Percentiles rank a stretch among this genome's conserved stretches.
Evolutionary conservation across 2,329 filamentous ascomycete species (phyloP).

Genomic region (Fusarium sp.): DNA sequence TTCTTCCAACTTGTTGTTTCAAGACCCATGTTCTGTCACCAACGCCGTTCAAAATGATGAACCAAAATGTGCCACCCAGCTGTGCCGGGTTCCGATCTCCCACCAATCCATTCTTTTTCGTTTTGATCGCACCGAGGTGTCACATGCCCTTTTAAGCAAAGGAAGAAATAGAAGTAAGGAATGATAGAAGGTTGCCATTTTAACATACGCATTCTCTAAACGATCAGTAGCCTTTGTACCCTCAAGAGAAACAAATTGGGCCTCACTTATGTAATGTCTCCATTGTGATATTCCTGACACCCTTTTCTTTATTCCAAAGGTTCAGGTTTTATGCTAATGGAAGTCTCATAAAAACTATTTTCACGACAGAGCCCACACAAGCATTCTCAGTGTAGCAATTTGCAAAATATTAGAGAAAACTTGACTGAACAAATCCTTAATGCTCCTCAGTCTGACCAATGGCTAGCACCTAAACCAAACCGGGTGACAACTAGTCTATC

Average conservation of each 20-base stretch:
- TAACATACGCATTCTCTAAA: background rate
- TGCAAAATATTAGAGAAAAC: background rate
- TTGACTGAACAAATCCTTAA: background rate
- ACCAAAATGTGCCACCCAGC: constrained; percentile 1
- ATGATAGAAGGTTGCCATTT: background rate
- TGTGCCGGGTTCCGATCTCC: constrained; percentile 18
- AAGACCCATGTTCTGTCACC: background rate
- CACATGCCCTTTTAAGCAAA: constrained; percentile 8
- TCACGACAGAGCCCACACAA: background rate
- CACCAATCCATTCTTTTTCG: background rate
- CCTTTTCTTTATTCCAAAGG: background rate
- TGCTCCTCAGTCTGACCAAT: background rate
- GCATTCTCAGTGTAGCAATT: background rate
- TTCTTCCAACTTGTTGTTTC: constrained; percentile 4
- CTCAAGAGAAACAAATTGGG: background rate
- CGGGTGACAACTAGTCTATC: background rate
- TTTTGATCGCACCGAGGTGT: constrained; percentile 13
- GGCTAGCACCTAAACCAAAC: background rate
- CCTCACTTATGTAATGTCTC: background rate
- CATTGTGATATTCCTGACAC: no score
- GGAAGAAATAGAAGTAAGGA: background rate
- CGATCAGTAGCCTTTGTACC: background rate
- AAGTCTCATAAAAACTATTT: background rate
- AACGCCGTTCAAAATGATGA: background rate
- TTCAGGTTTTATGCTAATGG: background rate